These are phyloP conservation scores for Pseudogymnoascus verrucosus DNA, from an alignment of 2,329 filamentous ascomycete species.

Conservation along the genomic window DNA sequence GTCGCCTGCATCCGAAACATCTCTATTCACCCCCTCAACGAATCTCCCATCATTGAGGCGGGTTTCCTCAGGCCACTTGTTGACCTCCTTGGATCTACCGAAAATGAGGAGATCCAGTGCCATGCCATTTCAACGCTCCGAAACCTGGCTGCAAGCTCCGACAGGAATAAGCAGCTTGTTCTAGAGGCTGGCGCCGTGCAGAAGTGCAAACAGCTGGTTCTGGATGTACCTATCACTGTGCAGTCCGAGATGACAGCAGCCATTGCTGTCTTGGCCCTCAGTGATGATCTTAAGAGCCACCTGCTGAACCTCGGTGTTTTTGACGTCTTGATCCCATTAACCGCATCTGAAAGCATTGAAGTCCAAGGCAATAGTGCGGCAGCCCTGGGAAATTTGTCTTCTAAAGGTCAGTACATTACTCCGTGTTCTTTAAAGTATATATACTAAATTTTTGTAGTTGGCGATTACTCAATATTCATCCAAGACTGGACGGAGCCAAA, in stretches of 20 bases:
- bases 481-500: conserved; percentile 88
- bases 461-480: conserved; percentile 93
- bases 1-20: conserved; percentile 99
- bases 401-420: conserved; percentile 62
- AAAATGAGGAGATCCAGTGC: conserved; percentile 98
- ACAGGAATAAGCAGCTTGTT: conserved; percentile 96
- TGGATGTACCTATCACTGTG: conserved; percentile 86
- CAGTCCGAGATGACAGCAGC: conserved; percentile 99
- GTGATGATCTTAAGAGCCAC: conserved; percentile 90
- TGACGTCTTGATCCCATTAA: conserved; percentile 90
- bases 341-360: conserved; percentile 91
- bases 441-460: conserved; percentile 55
- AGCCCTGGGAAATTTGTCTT: conserved; percentile 89
- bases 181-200: conserved; percentile 93
- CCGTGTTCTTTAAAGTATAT: conserved; percentile 7
- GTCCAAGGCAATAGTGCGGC: conserved; percentile 98
- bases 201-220: conserved; percentile 94
- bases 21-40: conserved; percentile 94
- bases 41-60: conserved; percentile 96
- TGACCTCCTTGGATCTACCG: conserved; percentile 85
- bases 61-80: conserved; percentile 92
- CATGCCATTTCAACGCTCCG: conserved; percentile 95
- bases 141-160: conserved; percentile 92
- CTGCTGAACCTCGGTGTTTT: conserved; percentile 89
- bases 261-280: conserved; percentile 89